These are phyloP conservation scores for Artemisia annua DNA, from an alignment of 129 eudicot species.

Conservation along the genomic window DNA sequence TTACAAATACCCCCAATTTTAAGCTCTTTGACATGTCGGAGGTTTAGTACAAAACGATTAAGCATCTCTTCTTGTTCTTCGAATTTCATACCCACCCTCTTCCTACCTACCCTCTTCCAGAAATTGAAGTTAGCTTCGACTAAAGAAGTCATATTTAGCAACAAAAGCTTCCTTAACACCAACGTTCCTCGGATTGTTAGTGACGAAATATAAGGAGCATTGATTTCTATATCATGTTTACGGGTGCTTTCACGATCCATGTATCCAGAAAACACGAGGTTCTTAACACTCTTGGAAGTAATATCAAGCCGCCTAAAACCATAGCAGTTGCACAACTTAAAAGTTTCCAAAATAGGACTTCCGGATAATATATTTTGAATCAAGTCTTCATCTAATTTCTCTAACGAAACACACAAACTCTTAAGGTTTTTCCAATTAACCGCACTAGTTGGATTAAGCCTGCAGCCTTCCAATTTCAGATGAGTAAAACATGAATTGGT, in stretches of 20 bases:
- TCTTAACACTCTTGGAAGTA: slow-evolving; percentile 24
- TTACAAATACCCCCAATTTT: not conserved
- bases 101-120: too few relatives aligned
- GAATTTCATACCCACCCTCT: not conserved
- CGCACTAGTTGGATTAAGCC: slow-evolving; percentile 7
- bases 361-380: slow-evolving; percentile 24
- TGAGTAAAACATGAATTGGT: slow-evolving; percentile 22
- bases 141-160: slow-evolving; percentile 21
- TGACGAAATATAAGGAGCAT: slow-evolving; percentile 26
- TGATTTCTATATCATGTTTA: slow-evolving; percentile 9
- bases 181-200: not conserved
- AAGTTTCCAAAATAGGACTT: slow-evolving; percentile 23
- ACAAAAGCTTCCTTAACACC: slow-evolving; percentile 18
- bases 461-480: slow-evolving; percentile 1
- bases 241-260: not conserved
- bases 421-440: slow-evolving; percentile 15
- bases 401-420: not conserved
- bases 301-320: slow-evolving; percentile 19
- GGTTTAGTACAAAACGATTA: not conserved
- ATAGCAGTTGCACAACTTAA: slow-evolving; percentile 12
- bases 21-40: not conserved
- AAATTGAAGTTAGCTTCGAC: slow-evolving; percentile 17
- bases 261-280: slow-evolving; percentile 25
- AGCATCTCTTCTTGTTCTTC: not conserved
- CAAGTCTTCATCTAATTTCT: slow-evolving; percentile 2